A percentile compares a stretch with the other conserved stretches of the same genome.
These are phyloP conservation scores for Zostera marina DNA, from an alignment of 116 monocot genomes.

Conservation along the genomic window DNA sequence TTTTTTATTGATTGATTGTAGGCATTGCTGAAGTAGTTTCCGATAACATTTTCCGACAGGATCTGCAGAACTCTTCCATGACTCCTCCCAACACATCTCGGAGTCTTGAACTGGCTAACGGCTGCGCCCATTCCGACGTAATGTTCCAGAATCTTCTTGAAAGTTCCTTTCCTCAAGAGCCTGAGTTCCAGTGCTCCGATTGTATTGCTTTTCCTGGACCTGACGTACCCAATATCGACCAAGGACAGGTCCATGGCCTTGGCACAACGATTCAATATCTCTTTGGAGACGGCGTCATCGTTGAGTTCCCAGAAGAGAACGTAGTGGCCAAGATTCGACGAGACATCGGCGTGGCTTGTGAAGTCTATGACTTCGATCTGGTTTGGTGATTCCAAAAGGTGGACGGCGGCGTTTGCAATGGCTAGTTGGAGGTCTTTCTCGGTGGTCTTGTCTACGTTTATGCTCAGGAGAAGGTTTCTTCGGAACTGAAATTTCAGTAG, in stretches of 20 bases:
- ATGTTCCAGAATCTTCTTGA: conserved; percentile 35
- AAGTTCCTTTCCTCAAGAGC: conserved; percentile 36
- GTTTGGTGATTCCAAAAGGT: conserved; percentile 26
- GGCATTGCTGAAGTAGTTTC: conserved; percentile 12
- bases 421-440: conserved; percentile 84
- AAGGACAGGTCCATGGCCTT: conserved; percentile 44
- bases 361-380: conserved; percentile 80
- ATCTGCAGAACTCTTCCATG: conserved; percentile 17
- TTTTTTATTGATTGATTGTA: too few relatives aligned
- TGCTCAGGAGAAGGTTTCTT: conserved; percentile 51
- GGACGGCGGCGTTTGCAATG: conserved; percentile 50
- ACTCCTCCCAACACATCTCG: conserved; percentile 17
- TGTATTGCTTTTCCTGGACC: conserved; percentile 21
- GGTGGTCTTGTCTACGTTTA: conserved; percentile 93
- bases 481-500: conserved; percentile 50
- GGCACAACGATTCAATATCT: conserved; percentile 29
- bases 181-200: conserved; percentile 56
- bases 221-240: conserved; percentile 38
- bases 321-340: conserved; percentile 63
- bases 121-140: conserved; percentile 28
- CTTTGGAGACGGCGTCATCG: conserved; percentile 29
- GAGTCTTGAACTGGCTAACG: conserved; percentile 59
- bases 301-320: conserved; percentile 85
- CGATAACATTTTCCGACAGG: conserved; percentile 10
- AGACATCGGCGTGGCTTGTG: conserved; percentile 59